phyloP scores from a whole-genome alignment of 139 green algal genomes.

The Asterochloris erici region DNA sequence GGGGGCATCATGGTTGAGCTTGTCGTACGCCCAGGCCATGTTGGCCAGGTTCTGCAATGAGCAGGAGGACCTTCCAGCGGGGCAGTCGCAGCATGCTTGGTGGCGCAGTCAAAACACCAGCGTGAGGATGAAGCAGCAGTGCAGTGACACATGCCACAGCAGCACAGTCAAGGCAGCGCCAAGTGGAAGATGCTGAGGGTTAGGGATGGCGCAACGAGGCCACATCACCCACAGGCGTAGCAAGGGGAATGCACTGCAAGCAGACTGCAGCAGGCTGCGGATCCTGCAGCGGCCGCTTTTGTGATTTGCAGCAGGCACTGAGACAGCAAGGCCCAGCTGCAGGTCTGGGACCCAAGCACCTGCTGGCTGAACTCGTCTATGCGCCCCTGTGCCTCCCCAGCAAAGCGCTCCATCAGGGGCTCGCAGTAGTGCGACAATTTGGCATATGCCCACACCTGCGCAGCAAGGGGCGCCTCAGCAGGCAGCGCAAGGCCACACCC shows the following conservation, averaged over 20 bases:
- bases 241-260: conserved; percentile 44
- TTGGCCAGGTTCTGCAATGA: conserved; percentile 22
- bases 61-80: no score
- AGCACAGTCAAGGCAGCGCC: background rate
- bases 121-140: no score
- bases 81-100: no score
- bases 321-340: no score
- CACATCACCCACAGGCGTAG: conserved; percentile 13
- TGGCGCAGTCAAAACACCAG: no score
- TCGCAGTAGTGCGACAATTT: conserved; percentile 38
- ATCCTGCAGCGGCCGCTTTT: no score
- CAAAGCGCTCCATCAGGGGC: conserved; percentile 34
- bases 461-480: conserved; percentile 8
- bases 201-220: background rate
- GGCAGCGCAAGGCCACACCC: conserved; percentile 2
- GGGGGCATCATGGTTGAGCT: conserved; percentile 37
- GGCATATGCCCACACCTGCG: conserved; percentile 42
- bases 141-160: background rate
- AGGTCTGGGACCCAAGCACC: no score
- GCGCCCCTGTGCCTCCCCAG: conserved; percentile 15
- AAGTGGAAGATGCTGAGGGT: background rate
- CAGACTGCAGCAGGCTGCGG: no score
- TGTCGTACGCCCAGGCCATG: conserved; percentile 40
- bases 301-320: no score
- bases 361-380: conserved; percentile 43